Evolutionary conservation across 805 yeast genomes (phyloP).

Genomic region (Wickerhamiella sorbophila): DNA sequence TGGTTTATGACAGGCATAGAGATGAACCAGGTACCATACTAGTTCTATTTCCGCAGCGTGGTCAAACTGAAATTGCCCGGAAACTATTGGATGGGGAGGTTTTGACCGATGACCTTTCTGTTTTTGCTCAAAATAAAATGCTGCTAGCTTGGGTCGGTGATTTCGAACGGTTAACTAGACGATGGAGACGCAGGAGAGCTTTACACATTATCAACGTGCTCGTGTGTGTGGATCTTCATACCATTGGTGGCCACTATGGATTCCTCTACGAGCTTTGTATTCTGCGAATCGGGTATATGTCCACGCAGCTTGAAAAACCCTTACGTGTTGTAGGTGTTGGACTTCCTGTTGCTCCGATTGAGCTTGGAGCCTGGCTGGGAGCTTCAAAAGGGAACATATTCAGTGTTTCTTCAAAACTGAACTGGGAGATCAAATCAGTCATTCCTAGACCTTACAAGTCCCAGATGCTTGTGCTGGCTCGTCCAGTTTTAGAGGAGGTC

Average conservation of each 20-base stretch:
- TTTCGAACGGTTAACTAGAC: slow-evolving; percentile 55
- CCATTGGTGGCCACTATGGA: slow-evolving; percentile 47
- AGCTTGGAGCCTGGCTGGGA: slow-evolving; percentile 79
- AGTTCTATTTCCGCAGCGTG: neutral
- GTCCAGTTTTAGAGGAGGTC: slow-evolving; percentile 25
- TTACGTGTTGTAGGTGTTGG: slow-evolving; percentile 58
- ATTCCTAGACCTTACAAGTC: slow-evolving; percentile 36
- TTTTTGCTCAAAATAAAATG: slow-evolving; percentile 48
- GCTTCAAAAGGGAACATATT: slow-evolving; percentile 42
- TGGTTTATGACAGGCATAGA: neutral
- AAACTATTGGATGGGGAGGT: neutral
- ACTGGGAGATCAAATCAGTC: neutral
- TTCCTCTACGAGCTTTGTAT: slow-evolving; percentile 53
- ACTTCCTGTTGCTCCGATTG: slow-evolving; percentile 56
- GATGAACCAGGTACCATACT: neutral
- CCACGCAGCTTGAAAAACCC: slow-evolving; percentile 44
- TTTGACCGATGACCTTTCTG: slow-evolving; percentile 32
- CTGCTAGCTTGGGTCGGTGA: slow-evolving; percentile 67
- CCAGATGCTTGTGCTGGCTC: slow-evolving; percentile 36
- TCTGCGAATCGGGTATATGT: slow-evolving; percentile 57
- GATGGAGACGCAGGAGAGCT: slow-evolving; percentile 67
- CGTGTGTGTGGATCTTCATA: slow-evolving; percentile 62
- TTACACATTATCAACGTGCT: slow-evolving; percentile 54
- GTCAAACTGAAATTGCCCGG: neutral
- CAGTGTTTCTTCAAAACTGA: slow-evolving; percentile 39